Conservation (phyloP, 352 stramenopile genomes). For the Saprolegnia diclina region DNA sequence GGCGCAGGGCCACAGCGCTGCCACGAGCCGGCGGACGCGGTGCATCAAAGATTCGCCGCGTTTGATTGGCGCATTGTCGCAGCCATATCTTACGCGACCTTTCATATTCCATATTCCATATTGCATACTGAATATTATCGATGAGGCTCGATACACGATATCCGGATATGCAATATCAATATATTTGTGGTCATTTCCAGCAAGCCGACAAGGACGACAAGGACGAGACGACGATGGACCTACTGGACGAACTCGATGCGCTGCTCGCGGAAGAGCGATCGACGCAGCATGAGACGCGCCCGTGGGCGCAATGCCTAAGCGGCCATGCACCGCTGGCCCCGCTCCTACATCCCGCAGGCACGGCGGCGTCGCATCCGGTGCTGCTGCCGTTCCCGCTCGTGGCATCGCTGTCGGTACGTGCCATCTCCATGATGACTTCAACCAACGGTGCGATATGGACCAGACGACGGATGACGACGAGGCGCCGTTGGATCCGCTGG, state of each 20-base stretch:
- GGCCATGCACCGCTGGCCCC: conserved; percentile 1
- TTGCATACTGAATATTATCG: too few species aligned
- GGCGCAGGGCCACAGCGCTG: conserved; percentile 52
- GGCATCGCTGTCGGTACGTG: background rate
- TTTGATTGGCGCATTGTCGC: background rate
- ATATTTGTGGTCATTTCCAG: too few species aligned
- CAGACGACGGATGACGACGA: background rate
- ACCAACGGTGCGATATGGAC: too few species aligned
- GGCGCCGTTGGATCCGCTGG: background rate
- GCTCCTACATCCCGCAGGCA: background rate
- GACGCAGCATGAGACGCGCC: background rate
- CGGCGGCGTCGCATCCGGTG: conserved; percentile 6
- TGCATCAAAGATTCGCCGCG: background rate
- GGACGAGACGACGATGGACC: conserved; percentile 13
- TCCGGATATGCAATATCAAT: too few species aligned
- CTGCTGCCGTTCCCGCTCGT: conserved; percentile 16
- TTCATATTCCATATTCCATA: too few species aligned
- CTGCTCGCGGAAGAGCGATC: conserved; percentile 21
- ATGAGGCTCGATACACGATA: too few species aligned
- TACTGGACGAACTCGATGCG: conserved; percentile 24
- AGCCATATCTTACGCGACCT: background rate
- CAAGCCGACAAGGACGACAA: too few species aligned
- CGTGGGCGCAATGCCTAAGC: conserved; percentile 12
- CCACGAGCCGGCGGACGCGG: conserved; percentile 22
- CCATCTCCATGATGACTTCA: too few species aligned